Evolutionary conservation across 148 eudicot genomes (phyloP).

Genomic region (Heliamphora exappendiculata): DNA sequence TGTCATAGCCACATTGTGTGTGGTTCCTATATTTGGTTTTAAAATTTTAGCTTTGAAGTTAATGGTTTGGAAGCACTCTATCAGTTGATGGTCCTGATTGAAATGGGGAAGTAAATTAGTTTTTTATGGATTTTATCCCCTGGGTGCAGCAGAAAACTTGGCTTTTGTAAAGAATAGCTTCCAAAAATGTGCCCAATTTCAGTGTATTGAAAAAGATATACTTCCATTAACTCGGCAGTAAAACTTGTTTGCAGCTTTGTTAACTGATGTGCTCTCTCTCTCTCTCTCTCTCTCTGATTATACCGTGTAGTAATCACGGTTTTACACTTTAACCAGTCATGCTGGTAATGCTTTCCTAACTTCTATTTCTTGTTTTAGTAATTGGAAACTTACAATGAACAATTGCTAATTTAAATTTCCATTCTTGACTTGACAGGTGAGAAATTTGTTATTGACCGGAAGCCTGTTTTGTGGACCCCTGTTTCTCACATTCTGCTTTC

Average conservation of each 20-base stretch:
- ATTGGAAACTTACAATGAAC: neutral
- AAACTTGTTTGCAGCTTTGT: no score
- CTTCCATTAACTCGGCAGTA: no score
- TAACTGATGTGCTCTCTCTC: no score
- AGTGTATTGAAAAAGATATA: no score
- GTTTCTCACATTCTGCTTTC: conserved; percentile 30
- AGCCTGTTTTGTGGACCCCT: conserved; percentile 29
- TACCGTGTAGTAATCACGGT: neutral
- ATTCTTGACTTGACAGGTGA: conserved; percentile 22
- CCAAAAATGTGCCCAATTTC: neutral
- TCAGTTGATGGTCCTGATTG: neutral
- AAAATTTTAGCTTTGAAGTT: neutral
- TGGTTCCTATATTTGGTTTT: neutral
- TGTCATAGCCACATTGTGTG: neutral
- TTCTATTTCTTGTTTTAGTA: neutral
- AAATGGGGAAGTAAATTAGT: neutral
- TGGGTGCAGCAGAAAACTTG: neutral
- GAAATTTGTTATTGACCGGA: conserved; percentile 36
- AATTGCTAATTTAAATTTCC: neutral
- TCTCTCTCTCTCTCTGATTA: no score
- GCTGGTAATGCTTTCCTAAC: neutral
- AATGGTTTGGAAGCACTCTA: neutral
- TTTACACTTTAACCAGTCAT: neutral
- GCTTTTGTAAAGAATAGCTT: neutral
- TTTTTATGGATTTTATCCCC: neutral